Conservation (phyloP, 495 filamentous ascomycete genomes). For the Platismatia glauca region DNA sequence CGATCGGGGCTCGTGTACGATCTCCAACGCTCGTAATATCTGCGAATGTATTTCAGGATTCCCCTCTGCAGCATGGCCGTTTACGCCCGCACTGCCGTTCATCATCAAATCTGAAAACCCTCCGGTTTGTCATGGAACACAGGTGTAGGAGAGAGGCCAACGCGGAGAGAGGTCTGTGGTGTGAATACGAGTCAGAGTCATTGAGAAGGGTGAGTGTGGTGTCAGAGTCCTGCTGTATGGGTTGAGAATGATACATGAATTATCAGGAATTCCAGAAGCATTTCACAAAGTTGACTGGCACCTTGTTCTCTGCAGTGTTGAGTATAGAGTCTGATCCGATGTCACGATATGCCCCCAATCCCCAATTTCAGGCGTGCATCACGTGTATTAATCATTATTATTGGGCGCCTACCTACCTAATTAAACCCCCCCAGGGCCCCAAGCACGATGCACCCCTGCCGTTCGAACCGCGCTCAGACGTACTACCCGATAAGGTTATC, state of each 20-base stretch:
- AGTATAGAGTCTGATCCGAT: too few relatives aligned
- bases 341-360: too few relatives aligned
- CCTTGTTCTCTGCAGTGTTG: too few relatives aligned
- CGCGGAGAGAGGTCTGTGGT: not conserved
- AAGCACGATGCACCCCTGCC: not conserved
- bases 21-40: slow-evolving; percentile 74
- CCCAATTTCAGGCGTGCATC: too few relatives aligned
- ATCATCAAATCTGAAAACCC: not conserved
- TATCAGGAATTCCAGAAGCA: too few relatives aligned
- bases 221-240: not conserved
- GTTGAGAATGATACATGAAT: not conserved
- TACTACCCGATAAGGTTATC: not conserved
- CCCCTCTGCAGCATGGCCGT: slow-evolving; percentile 6
- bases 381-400: too few relatives aligned
- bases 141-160: not conserved
- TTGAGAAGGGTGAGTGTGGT: not conserved
- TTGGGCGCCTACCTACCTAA: not conserved
- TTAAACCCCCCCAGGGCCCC: not conserved
- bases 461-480: not conserved
- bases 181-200: not conserved
- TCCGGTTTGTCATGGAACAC: not conserved
- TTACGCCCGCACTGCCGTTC: slow-evolving; percentile 1
- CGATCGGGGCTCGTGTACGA: slow-evolving; percentile 75
- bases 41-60: slow-evolving; percentile 27
- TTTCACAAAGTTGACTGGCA: too few relatives aligned